Percentiles rank a stretch among this genome's conserved stretches.
Conservation (phyloP, 306 rosid species). For the Sicyos baderoa region DNA sequence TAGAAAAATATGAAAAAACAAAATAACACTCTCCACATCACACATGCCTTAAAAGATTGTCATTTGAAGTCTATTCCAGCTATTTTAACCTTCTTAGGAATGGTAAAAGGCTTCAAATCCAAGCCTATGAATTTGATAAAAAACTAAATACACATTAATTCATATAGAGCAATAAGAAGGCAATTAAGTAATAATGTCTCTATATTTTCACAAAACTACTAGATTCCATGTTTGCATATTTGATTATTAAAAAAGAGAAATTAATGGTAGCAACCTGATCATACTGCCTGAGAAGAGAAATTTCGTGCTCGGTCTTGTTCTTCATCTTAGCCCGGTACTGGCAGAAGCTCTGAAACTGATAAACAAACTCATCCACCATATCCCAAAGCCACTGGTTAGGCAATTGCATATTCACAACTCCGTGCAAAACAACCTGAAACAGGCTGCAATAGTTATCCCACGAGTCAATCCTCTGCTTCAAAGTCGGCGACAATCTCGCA, state of each 20-base stretch:
- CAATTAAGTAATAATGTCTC: not conserved
- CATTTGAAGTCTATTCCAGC: not conserved
- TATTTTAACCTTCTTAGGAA: not conserved
- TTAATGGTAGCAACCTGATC: slow-evolving; percentile 48
- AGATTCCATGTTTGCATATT: not conserved
- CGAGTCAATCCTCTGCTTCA: slow-evolving; percentile 83
- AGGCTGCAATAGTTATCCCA: slow-evolving; percentile 93
- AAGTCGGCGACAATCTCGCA: slow-evolving; percentile 77
- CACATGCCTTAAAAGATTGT: not conserved
- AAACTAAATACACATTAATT: not conserved
- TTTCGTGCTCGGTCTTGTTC: slow-evolving; percentile 77
- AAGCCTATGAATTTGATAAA: not conserved
- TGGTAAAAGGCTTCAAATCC: not conserved
- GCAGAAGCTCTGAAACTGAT: slow-evolving; percentile 96
- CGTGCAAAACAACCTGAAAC: slow-evolving; percentile 88
- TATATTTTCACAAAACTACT: not conserved
- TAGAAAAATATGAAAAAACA: not conserved
- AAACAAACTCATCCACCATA: slow-evolving; percentile 94
- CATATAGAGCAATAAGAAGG: not conserved
- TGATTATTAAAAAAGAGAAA: not conserved
- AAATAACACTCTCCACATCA: not conserved
- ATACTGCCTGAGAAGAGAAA: slow-evolving; percentile 57
- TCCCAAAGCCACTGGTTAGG: slow-evolving; percentile 99
- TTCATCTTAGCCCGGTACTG: slow-evolving; percentile 92
- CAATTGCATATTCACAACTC: slow-evolving; percentile 89